Evolutionary conservation across 208 protist genomes (phyloP), one percentile per base, ranked within the genome.

Genomic region (Wallacemonas sp.): DNA sequence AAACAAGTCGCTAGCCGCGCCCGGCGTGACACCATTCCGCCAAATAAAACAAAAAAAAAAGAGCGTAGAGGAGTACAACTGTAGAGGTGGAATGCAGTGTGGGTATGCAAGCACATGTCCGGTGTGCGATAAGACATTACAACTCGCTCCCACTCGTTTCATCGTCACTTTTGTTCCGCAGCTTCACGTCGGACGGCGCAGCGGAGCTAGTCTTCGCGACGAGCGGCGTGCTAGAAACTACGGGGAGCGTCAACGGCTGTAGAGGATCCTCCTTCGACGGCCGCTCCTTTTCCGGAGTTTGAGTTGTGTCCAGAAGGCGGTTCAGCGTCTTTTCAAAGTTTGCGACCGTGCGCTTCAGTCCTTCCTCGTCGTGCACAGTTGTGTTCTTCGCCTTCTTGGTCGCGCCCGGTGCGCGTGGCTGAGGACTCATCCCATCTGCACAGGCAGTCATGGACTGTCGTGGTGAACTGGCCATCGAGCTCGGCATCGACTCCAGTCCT

Each of bases 241-340:
- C 29, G 30, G 50, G 50, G 12, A 57, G 30, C 15, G 5, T 37
- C 50, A 57, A 24, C 24, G 34, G 50, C 3, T 17, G 12, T n/a
- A 57, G n/a, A n/a, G n/a, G n/a, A n/a, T n/a, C n/a, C n/a, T n/a
- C n/a, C n/a, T n/a, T n/a, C n/a, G n/a, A n/a, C n/a, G n/a, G n/a
- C n/a, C n/a, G n/a, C n/a, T n/a, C n/a, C 19, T 60, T 12, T 19
- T 44, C 13, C 6, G 55, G 55, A 5, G 37, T 22, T 37, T 33
- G 24, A 13, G 52, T 57, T 22, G 21, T 61, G 17, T 66, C 60
- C 41, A 66, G 21, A 1, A 66, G 26, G 21, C 24, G 34, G 12
- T 57, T 70, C 6, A 70, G 52, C 3, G 64, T 70, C 26, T 63
- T 55, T 27, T 70, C 54, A 36, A 70, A 63, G 54, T 53, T 30